Conservation (phyloP, 306 rosid species). For the Notholithocarpus densiflorus region DNA sequence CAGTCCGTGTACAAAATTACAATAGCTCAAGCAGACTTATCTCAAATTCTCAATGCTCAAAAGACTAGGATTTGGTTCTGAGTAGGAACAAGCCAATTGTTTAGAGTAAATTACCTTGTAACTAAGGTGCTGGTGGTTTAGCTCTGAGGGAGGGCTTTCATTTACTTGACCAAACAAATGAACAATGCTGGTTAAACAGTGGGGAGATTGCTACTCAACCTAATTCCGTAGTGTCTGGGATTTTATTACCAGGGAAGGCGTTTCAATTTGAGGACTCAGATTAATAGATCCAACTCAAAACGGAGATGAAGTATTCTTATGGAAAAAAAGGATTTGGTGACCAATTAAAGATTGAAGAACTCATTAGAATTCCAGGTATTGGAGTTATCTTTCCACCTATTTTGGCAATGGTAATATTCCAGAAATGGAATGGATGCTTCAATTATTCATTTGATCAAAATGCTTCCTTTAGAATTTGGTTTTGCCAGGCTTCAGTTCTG, state of each 20-base stretch:
- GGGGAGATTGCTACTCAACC: background rate
- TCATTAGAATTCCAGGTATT: background rate
- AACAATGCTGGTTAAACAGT: background rate
- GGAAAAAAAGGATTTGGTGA: background rate
- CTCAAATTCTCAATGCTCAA: no score
- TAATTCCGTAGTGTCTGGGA: no score
- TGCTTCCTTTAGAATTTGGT: background rate
- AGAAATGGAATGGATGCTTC: background rate
- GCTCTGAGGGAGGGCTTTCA: background rate
- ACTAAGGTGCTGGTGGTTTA: no score
- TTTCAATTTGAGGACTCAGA: background rate
- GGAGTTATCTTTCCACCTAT: background rate
- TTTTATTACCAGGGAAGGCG: background rate
- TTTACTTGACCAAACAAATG: background rate
- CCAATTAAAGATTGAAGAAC: background rate
- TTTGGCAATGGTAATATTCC: background rate
- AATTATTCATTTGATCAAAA: background rate
- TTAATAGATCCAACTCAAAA: background rate
- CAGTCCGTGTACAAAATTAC: no score
- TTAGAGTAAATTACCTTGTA: no score
- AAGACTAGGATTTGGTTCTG: no score
- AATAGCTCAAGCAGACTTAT: no score
- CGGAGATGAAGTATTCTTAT: background rate
- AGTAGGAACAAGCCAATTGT: no score
- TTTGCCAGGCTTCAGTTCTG: background rate